A percentile compares a stretch with the other conserved stretches of the same genome.
Evolutionary conservation across 2,329 filamentous ascomycete species (phyloP).

Genomic region (Stromatinia cepivora): DNA sequence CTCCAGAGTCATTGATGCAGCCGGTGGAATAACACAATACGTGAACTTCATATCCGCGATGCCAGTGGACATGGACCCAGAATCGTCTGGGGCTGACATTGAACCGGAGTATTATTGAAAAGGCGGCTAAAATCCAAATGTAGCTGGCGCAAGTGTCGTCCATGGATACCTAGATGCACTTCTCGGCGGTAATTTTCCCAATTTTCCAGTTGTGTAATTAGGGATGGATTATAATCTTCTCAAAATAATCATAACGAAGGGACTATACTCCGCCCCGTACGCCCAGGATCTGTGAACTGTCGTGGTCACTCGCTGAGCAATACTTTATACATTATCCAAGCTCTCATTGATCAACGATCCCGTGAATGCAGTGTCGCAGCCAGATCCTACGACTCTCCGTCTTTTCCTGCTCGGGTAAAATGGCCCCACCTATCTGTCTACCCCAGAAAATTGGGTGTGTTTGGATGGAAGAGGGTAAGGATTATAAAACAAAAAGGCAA

Average conservation of each 20-base stretch:
- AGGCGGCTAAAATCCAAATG: conserved; percentile 8
- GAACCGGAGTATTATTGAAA: conserved; percentile 16
- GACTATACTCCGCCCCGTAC: conserved; percentile 8
- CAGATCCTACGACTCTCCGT: conserved; percentile 17
- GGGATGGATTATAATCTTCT: conserved; percentile 12
- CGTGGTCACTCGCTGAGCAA: not conserved
- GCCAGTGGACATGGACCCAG: conserved; percentile 12
- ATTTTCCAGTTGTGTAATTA: conserved; percentile 1
- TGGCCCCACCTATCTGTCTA: conserved; percentile 10
- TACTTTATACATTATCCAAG: conserved; percentile 11
- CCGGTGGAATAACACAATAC: conserved; percentile 17
- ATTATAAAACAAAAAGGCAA: too few species aligned
- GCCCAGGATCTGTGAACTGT: not conserved
- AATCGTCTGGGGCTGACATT: conserved; percentile 19
- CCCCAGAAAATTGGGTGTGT: conserved; percentile 16
- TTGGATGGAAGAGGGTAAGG: too few species aligned
- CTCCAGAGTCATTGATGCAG: conserved; percentile 7
- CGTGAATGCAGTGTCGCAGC: conserved; percentile 9
- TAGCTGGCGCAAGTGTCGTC: conserved; percentile 14
- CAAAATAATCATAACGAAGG: conserved; percentile 14
- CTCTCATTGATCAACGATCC: conserved; percentile 18
- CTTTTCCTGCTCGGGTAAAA: conserved; percentile 18
- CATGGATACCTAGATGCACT: conserved; percentile 18
- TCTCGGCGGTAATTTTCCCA: conserved; percentile 13
- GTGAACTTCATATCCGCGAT: conserved; percentile 17